Base-by-base conservation (phyloP, 306 rosid genomes). In the Lotus japonicus region DNA sequence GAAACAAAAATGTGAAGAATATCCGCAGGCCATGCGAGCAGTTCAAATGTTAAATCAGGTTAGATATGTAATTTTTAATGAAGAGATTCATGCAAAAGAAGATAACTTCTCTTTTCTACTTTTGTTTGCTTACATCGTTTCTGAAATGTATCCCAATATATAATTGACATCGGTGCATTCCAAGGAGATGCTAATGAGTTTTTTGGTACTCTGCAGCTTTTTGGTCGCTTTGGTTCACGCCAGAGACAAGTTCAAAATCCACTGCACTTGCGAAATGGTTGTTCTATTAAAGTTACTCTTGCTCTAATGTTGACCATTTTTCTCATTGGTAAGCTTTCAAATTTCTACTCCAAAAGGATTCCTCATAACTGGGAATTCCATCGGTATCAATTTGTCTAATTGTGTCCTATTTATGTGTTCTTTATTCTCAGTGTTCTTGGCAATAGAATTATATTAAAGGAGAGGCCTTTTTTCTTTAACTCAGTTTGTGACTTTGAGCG, bases 271-370 rank as follows among this genome's bases (percentile, higher is more conserved):
- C 88, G 82, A 49, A 45, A 76, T 57, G 80, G 92, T 58, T 77
- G 88, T 79, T 80, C 96, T 71, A 70, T 86, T 70, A 87, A 83
- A 88, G 82, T 82, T 62, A 89, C 85, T 39, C 92, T 92, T 28
- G 89, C 82, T 79, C 80, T 92, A 51, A 81, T 89, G 92, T 77
- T 92, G 74, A 81, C 92, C 62, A 70, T 92, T 52, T 89, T 92
- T 77, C 74, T 92, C 35, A 73, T 89, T 51, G 95, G 98, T 92
- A 84, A 78, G 95, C 76, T 66, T 41, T 79, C 71, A 26, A 21
- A 44, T 72, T 78, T 50, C 69, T 72, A 66, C 49, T 71, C 33
- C 12, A 6, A 23, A 3, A 61, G 60, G 66, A 44, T 56, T 65
- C 66, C 57, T 65, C 21, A 12, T 51, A 11, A 17, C 45, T n/a